Evolutionary conservation across 768 basidiomycete species (phyloP).

Genomic region (Erythrobasidium yunnanense): DNA sequence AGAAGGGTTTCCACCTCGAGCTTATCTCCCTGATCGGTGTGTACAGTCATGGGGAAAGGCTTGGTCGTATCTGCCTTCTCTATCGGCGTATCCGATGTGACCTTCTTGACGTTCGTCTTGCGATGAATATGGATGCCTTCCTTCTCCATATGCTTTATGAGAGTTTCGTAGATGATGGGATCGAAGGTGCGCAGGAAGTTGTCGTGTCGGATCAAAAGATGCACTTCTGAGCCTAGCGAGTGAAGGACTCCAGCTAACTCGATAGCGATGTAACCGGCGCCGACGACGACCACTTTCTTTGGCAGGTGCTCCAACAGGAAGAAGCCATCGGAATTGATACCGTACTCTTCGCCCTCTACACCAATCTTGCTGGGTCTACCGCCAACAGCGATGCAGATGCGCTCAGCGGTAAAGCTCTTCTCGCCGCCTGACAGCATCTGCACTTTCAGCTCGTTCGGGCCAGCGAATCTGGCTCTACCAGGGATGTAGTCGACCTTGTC

Average conservation of each 20-base stretch:
- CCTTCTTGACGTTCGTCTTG: slow-evolving; percentile 57
- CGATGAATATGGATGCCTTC: slow-evolving; percentile 85
- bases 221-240: slow-evolving; percentile 79
- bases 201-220: slow-evolving; percentile 79
- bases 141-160: slow-evolving; percentile 87
- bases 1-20: slow-evolving; percentile 76
- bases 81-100: slow-evolving; percentile 41
- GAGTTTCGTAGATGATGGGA: slow-evolving; percentile 64
- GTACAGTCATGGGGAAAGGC: slow-evolving; percentile 51
- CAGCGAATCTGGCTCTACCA: slow-evolving; percentile 64
- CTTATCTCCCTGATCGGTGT: slow-evolving; percentile 60
- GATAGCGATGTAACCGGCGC: slow-evolving; percentile 95
- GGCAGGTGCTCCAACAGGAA: slow-evolving; percentile 85
- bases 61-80: slow-evolving; percentile 30
- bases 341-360: slow-evolving; percentile 80
- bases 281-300: slow-evolving; percentile 82
- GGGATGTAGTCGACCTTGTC: slow-evolving; percentile 79
- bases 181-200: slow-evolving; percentile 89
- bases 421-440: slow-evolving; percentile 52
- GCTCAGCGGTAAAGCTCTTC: slow-evolving; percentile 58
- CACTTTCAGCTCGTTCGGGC: slow-evolving; percentile 61
- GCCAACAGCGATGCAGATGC: slow-evolving; percentile 74
- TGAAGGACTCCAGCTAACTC: slow-evolving; percentile 92
- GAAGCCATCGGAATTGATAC: slow-evolving; percentile 91
- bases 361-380: slow-evolving; percentile 63